Conservation (phyloP, 192 early-diverging fungal species). For the Diversispora eburnea region DNA sequence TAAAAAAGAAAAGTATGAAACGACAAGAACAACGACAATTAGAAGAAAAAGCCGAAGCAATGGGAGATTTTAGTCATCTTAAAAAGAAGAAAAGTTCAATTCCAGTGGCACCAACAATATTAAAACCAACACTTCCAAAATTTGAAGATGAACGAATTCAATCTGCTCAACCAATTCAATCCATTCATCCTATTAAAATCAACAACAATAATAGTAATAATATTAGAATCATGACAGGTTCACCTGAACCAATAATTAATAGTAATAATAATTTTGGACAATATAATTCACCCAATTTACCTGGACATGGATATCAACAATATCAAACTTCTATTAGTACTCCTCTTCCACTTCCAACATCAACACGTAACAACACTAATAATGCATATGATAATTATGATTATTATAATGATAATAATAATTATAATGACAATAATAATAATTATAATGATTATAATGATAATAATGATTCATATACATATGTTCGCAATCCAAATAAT, state of each 20-base stretch:
- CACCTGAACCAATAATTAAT: neutral
- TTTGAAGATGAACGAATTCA: neutral
- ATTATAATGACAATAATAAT: too few relatives aligned
- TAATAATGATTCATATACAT: too few relatives aligned
- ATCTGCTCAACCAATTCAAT: neutral
- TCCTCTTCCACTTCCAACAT: neutral
- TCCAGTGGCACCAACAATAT: neutral
- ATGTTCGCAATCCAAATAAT: too few relatives aligned
- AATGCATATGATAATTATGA: too few relatives aligned
- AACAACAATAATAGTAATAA: too few relatives aligned
- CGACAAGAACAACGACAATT: constrained; percentile 34
- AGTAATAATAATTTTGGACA: too few relatives aligned
- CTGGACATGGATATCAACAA: too few relatives aligned
- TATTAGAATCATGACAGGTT: neutral
- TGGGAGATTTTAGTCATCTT: neutral
- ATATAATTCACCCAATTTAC: too few relatives aligned
- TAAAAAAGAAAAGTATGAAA: constrained; percentile 50
- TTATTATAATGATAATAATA: too few relatives aligned
- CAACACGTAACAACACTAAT: neutral
- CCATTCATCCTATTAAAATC: neutral
- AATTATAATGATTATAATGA: too few relatives aligned
- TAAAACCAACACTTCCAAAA: neutral
- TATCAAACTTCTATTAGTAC: too few relatives aligned
- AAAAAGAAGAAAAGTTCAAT: neutral
- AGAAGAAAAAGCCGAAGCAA: neutral